Evolutionary conservation across 352 stramenopile species (phyloP), one percentile per base, ranked within the genome.

Genomic region (Blastocystis sp.): DNA sequence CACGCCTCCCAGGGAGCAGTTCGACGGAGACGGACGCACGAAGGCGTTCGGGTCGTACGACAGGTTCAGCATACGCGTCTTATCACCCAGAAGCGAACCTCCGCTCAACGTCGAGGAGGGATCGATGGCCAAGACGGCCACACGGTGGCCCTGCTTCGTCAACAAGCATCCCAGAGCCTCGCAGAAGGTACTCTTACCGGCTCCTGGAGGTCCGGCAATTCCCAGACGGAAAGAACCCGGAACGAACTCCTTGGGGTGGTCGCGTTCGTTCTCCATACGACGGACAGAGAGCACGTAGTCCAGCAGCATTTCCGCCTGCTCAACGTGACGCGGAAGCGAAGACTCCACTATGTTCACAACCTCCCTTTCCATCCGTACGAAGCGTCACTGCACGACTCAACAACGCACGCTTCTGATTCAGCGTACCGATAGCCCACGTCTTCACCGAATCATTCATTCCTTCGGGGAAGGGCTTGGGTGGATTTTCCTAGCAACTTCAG

Each of bases 111-210:
- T 92, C 1, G 93, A 97, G n/a, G 94, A 97, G 49, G 95, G 96
- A 91, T 98, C 96, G 24, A 98, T 94, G 53, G 93, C 94, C 61
- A 98, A 89, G 18, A 98, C 94, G 0, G 94, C 94, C 4, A 98
- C 89, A 84, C 94, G 94, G 86, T 93, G 91, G 27, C 89, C 88
- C 40, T 91, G 88, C 7, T 89, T 88, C 8, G 94, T 92, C 49
- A 97, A 89, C 64, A 93, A 90, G 59, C 91, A 90, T 2, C 94
- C 94, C 24, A 98, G 89, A n/a, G 90, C 91, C 88, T 99, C 96
- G 86, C 98, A 97, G 75, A 98, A 97, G 11, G 93, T 97, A 48
- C 90, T 96, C 87, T 99, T 99, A 75, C 96, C 96, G n/a, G 93
- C 94, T n/a, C 94, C 93, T 1, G 93, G 93, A 24, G 93, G 92